A percentile compares a stretch with the other conserved stretches of the same genome.
phyloP scores from a whole-genome alignment of 2,329 filamentous ascomycete genomes.

The Dactylellina haptotyla region DNA sequence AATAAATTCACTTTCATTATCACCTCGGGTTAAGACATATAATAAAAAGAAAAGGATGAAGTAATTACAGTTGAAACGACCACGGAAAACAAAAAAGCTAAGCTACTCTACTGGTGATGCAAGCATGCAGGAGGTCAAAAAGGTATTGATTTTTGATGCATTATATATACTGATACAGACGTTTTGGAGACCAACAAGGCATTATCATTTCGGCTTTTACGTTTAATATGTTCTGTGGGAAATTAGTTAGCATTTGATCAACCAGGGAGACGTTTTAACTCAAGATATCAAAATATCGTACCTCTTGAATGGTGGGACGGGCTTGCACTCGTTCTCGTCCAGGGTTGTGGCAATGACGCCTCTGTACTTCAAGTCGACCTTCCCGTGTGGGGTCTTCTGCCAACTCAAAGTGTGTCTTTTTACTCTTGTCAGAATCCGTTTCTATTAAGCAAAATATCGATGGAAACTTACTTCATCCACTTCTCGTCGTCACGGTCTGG shows the following conservation, averaged over 20 bases:
- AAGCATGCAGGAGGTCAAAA: slow-evolving; percentile 1
- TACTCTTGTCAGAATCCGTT: slow-evolving; percentile 41
- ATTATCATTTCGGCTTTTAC: slow-evolving; percentile 23
- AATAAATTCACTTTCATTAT: slow-evolving; percentile 9
- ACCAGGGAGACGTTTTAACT: not conserved
- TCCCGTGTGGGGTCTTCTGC: slow-evolving; percentile 91
- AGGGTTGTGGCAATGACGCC: slow-evolving; percentile 82
- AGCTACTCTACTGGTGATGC: slow-evolving; percentile 22
- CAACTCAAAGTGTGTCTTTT: slow-evolving; percentile 92
- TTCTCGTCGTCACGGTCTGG: slow-evolving; percentile 93
- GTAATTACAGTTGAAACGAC: slow-evolving; percentile 33
- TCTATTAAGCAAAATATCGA: not conserved
- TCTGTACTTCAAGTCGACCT: slow-evolving; percentile 87
- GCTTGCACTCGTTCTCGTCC: slow-evolving; percentile 95
- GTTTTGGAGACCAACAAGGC: slow-evolving; percentile 9
- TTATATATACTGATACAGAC: slow-evolving; percentile 41
- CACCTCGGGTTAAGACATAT: no score
- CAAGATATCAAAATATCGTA: slow-evolving; percentile 61
- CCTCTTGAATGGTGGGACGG: slow-evolving; percentile 95
- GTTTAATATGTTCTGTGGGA: slow-evolving; percentile 46
- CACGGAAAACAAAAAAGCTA: not conserved
- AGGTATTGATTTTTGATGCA: slow-evolving; percentile 12
- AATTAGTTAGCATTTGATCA: not conserved
- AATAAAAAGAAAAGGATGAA: no score
- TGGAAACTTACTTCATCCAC: slow-evolving; percentile 74